Evolutionary conservation across 495 filamentous ascomycete species (phyloP).

Genomic region (Bombardia bombarda): DNA sequence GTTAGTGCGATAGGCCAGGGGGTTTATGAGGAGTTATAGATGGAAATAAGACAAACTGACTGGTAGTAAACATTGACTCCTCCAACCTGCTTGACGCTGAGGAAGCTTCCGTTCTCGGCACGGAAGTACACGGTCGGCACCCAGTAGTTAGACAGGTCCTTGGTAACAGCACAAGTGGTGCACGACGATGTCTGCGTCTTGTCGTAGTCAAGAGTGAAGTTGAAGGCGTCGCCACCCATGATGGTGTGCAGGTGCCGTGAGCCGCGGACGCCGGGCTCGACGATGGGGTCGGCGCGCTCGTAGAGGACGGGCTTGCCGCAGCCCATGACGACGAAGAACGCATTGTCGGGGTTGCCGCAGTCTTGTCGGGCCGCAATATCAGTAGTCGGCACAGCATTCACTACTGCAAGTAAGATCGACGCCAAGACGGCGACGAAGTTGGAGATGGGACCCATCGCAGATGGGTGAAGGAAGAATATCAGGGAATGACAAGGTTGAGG

Average conservation of each 20-base stretch:
- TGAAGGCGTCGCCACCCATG: slow-evolving; percentile 59
- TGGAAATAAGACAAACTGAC: neutral
- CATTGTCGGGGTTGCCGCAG: neutral
- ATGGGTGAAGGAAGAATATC: no score
- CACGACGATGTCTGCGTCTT: slow-evolving; percentile 49
- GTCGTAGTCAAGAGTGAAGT: slow-evolving; percentile 48
- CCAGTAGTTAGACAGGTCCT: slow-evolving; percentile 72
- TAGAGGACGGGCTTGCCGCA: slow-evolving; percentile 22
- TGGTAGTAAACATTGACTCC: slow-evolving; percentile 26
- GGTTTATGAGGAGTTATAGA: no score
- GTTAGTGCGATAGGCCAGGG: neutral
- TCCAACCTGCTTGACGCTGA: slow-evolving; percentile 47
- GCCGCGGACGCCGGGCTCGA: slow-evolving; percentile 46
- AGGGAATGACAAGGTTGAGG: no score
- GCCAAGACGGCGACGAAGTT: no score
- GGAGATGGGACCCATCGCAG: no score
- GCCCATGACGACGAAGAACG: slow-evolving; percentile 18
- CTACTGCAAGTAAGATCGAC: no score
- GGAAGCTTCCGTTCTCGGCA: slow-evolving; percentile 55
- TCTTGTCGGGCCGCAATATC: neutral
- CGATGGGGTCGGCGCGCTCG: slow-evolving; percentile 58
- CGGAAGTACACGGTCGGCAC: slow-evolving; percentile 58
- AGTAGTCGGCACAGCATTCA: no score
- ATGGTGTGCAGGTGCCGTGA: slow-evolving; percentile 61
- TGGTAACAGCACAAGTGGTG: slow-evolving; percentile 52